A percentile compares a stretch with the other conserved stretches of the same genome.
Conservation (phyloP, 306 rosid genomes). For the Mimosa pudica region DNA sequence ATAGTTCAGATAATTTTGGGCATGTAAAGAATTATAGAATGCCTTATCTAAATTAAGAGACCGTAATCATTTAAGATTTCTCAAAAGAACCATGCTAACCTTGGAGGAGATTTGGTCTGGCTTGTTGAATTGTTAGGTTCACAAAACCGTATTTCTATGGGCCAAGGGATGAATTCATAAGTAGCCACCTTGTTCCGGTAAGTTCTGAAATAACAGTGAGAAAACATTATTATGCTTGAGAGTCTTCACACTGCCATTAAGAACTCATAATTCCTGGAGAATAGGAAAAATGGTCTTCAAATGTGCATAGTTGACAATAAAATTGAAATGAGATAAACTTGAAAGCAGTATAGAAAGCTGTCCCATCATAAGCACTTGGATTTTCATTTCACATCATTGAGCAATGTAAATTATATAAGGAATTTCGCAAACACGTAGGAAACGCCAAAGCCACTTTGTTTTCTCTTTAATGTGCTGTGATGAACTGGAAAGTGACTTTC, state of each 20-base stretch:
- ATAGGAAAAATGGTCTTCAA: background rate
- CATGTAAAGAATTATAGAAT: background rate
- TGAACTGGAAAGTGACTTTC: background rate
- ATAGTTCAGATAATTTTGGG: constrained; percentile 17
- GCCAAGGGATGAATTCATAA: constrained; percentile 78
- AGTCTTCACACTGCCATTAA: background rate
- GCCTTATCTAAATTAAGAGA: background rate
- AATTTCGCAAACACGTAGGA: background rate
- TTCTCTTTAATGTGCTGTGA: background rate
- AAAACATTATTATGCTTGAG: background rate
- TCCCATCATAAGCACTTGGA: background rate
- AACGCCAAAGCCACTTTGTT: background rate
- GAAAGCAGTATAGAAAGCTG: background rate
- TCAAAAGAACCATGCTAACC: constrained; percentile 52
- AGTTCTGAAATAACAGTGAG: constrained; percentile 59
- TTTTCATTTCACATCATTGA: background rate
- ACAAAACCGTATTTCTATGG: constrained; percentile 93
- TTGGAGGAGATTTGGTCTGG: constrained; percentile 87
- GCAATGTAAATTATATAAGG: background rate
- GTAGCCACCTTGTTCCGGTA: constrained; percentile 88
- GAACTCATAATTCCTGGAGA: background rate
- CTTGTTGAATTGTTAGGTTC: constrained; percentile 73
- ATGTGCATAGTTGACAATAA: background rate
- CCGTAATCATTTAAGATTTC: constrained; percentile 30
- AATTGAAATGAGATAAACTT: background rate